Evolutionary conservation across 164 flowering plant genomes (phyloP).

Genomic region (Vitis amurensis): DNA sequence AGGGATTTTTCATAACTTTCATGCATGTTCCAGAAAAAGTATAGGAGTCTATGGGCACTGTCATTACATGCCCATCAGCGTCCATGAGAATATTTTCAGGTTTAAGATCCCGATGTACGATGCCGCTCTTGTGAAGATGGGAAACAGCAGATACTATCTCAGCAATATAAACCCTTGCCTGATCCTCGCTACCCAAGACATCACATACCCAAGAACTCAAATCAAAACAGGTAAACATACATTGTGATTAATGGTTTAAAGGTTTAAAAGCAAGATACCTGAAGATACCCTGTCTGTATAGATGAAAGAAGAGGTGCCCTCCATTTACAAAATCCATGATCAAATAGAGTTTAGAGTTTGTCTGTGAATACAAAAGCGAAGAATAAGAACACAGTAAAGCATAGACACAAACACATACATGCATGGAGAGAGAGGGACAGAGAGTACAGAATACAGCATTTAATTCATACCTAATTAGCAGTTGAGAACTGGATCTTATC

Average conservation of each 20-base stretch:
- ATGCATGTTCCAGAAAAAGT: constrained; percentile 8
- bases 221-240: constrained; percentile 26
- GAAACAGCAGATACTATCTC: constrained; percentile 97
- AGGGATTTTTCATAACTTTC: background rate
- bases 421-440: background rate
- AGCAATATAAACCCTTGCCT: constrained; percentile 86
- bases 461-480: too few relatives aligned
- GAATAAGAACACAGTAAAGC: background rate
- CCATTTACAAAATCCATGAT: constrained; percentile 88
- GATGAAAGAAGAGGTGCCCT: constrained; percentile 92
- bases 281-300: constrained; percentile 84
- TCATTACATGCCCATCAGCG: constrained; percentile 87
- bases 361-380: constrained; percentile 40
- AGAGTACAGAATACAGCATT: background rate
- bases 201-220: constrained; percentile 20
- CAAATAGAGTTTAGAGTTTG: constrained; percentile 81
- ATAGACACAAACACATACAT: background rate
- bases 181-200: constrained; percentile 80
- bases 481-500: too few relatives aligned
- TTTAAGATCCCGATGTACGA: constrained; percentile 93
- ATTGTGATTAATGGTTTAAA: constrained; percentile 2
- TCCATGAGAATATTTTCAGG: constrained; percentile 96
- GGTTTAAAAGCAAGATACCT: constrained; percentile 44
- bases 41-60: constrained; percentile 13
- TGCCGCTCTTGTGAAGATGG: constrained; percentile 88